These are phyloP conservation scores for Bassia scoparia DNA, from an alignment of 148 eudicot species.

Conservation along the genomic window DNA sequence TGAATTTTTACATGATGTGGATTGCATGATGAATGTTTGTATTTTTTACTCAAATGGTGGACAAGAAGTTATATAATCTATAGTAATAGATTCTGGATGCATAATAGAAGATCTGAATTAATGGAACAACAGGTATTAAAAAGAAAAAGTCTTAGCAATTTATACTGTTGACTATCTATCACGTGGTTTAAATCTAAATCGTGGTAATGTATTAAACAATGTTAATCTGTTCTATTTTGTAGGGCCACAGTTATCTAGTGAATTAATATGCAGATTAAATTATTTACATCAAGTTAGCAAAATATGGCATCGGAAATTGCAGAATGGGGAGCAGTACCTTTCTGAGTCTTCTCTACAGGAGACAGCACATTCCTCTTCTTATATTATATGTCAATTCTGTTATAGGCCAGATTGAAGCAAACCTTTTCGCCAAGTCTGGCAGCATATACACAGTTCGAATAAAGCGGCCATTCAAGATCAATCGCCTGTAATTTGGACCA, in stretches of 20 bases:
- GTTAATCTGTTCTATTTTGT: no score
- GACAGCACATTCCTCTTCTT: not conserved
- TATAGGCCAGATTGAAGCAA: conserved; percentile 82
- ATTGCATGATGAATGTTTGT: no score
- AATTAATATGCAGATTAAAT: not conserved
- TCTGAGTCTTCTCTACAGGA: not conserved
- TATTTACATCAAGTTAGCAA: not conserved
- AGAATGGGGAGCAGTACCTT: not conserved
- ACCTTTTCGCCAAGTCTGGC: conserved; percentile 73
- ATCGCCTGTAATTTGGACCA: conserved; percentile 53
- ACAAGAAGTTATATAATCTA: no score
- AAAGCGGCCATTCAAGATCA: conserved; percentile 94
- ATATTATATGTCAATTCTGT: conserved; percentile 6
- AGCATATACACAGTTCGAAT: conserved; percentile 68
- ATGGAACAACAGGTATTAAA: not conserved
- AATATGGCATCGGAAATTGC: not conserved
- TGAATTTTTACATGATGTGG: no score
- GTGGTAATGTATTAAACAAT: no score
- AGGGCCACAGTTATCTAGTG: not conserved
- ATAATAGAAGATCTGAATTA: not conserved
- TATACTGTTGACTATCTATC: not conserved
- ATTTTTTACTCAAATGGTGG: no score
- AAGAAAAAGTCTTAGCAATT: not conserved
- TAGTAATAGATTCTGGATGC: not conserved
- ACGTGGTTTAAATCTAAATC: no score